Evolutionary conservation across 2,329 filamentous ascomycete species (phyloP), one percentile per base, ranked within the genome.

Genomic region (Knoxdaviesia capensis): DNA sequence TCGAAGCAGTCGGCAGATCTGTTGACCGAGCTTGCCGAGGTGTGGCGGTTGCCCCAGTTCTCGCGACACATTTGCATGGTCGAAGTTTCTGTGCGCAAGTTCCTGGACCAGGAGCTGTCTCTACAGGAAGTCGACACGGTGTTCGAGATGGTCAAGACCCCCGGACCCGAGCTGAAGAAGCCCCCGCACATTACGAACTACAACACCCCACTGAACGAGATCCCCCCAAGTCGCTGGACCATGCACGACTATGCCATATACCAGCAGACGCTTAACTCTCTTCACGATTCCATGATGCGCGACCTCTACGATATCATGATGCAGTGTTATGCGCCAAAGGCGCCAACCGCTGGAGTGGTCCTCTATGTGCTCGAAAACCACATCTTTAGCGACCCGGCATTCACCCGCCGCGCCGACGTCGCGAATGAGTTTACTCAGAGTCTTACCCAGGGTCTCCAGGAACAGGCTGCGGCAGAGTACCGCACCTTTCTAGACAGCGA

Each of bases 231-330:
- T 48, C 62, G 61, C 42, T 86, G 81, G 81, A 79, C 79, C 4
- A 56, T 81, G 7, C 64, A 74, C 44, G 81, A 87, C 56, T 72
- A 72, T 52, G 64, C 71, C 9, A 60, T 72, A 30, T 90, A 92
- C 60, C 80, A 83, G 51, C 77, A 82, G 48, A 72, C 81, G 10
- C 65, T 98, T 6, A 69, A 71, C 34, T 73, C 69, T 31, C 61
- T 96, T 35, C 77, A 96, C 52, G 86, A 94, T 51, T 74, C 78
- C 7, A 63, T 96, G 30, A 65, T 94, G 39, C 76, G 87, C 42
- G 88, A 96, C 53, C 68, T 98, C 11, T 94, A 84, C 57, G 78
- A 87, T 48, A 66, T 81, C n/a, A 71, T 94, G 57, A 79, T 88
- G 63, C 77, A 81, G 49, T 88, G 84, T 50, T 98, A 88, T 58